Conservation (phyloP, 345 rosid genomes). For the Eucalyptus camaldulensis region DNA sequence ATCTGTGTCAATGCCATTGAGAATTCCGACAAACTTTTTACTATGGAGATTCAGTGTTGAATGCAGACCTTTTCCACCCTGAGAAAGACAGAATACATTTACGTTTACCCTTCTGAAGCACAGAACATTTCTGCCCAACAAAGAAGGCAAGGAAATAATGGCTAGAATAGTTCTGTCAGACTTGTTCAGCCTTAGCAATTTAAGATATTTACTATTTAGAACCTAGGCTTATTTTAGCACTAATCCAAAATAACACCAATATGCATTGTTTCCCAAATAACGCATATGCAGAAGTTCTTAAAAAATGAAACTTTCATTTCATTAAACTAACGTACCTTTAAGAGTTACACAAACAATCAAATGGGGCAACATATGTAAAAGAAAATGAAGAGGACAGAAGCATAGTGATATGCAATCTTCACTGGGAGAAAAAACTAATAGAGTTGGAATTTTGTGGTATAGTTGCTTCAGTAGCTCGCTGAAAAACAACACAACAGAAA, state of each 20-base stretch:
- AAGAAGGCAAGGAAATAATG: not conserved
- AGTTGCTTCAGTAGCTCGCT: not conserved
- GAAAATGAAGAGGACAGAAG: not conserved
- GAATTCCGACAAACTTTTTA: conserved; percentile 81
- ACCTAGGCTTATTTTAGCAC: not conserved
- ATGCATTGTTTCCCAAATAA: not conserved
- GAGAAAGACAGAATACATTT: not conserved
- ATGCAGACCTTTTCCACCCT: conserved; percentile 95
- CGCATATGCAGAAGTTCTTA: not conserved
- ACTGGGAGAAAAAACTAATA: not conserved
- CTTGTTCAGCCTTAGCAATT: not conserved
- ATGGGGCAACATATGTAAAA: not conserved
- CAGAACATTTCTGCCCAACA: not conserved
- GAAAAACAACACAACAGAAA: not conserved
- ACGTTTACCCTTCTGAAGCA: not conserved
- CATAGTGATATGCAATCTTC: not conserved
- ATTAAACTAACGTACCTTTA: not conserved
- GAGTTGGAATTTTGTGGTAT: not conserved
- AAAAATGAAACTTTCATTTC: not conserved
- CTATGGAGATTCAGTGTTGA: conserved; percentile 71
- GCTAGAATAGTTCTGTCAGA: not conserved
- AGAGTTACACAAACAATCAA: not conserved
- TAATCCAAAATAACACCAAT: not conserved
- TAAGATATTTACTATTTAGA: not conserved
- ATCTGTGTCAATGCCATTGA: conserved; percentile 89